Base-by-base conservation (phyloP, 768 basidiomycete genomes). In the Phylloporus arenicola region DNA sequence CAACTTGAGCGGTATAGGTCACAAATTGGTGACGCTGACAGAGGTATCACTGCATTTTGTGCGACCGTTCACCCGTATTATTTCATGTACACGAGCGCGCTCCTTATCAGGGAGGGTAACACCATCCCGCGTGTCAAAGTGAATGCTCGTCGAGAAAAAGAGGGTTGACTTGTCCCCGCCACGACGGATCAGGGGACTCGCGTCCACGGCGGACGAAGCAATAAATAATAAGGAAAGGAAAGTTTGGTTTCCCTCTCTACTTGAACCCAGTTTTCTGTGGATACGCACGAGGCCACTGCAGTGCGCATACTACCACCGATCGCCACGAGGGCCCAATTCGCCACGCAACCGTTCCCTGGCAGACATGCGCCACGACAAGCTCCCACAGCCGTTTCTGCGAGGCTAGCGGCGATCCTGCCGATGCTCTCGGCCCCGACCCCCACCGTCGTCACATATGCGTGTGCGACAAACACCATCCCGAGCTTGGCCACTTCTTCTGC, bases 1-100 rank as follows among this genome's bases (percentile, higher is more conserved):
- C 53, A n/a, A 69, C 59, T 46, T 67, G 4, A 1, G 63, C 64
- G 1, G 58, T 60, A 45, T 72, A 72, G 17, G 40, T n/a, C 10
- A 1, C 65, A 56, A 2, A 37, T 71, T 69, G 4, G 60, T 49
- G 7, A 61, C 42, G 4, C 30, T 22, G 27, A 53, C 12, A 20
- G 47, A 47, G 16, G 10, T 8, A 17, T 6, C 30, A 27, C 11
- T 38, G 40, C 59, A 57, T 44, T 59, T 59, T 9, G 22, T n/a
- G 1, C 44, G 38, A 6, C 17, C 27, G 10, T 14, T 13, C 20
- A 3, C 34, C 41, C 54, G 42, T 10, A 33, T 51, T 49, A 62
- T 41, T 13, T 34, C 41, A 31, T 53, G 54, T n/a, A 42, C 55
- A 22, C 63, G 61, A 45, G 59, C 53, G 16, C 56, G 55, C 51